Base-by-base conservation (phyloP, 495 filamentous ascomycete genomes). In the Bathelium albidoporum region DNA sequence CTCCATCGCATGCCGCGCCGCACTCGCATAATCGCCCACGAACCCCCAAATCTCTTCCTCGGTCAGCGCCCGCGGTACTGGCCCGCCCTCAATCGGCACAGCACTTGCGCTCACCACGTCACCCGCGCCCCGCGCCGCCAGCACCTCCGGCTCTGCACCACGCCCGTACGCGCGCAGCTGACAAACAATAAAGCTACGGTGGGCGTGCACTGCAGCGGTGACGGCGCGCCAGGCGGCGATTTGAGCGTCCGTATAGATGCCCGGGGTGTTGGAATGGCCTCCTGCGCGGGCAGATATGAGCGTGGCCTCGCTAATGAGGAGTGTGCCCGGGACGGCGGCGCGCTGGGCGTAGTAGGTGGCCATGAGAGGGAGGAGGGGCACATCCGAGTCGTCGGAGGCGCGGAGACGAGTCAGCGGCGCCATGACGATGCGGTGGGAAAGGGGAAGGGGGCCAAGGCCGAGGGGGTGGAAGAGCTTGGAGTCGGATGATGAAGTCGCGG, bases 111-210 rank as follows among this genome's bases (percentile, higher is more conserved):
- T 64, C 24, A 70, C 63, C 24, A 70, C 60, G 52, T 65, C 62
- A 18, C 62, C 62, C 7, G 71, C 74, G 1, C 70, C 68, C 41
- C 80, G 74, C 59, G 59, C 58, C 44, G 77, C 74, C 7, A 80
- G 67, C 7, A 78, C 63, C 0, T 73, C 73, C 0, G 77, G 66
- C 41, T 72, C 65, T 0, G 83, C 81, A 3, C 79, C 73, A n/a
- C 88, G 82, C 18, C 88, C 88, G 5, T 87, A 72, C 0, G 81
- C 81, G 84, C 86, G 89, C 12, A 91, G 77, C 75, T 91, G 88
- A 39, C 78, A 61, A 73, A 77, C 87, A 66, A 91, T 89, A 67
- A 77, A 82, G 59, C 78, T 76, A 55, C 83, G 82, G 44, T 83
- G 82, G 32, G 75, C 75, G 76, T 91, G 89, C 11, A 91, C 87